A percentile compares a stretch with the other conserved stretches of the same genome.
phyloP scores from a whole-genome alignment of 345 rosid genomes.

The Pistacia atlantica region DNA sequence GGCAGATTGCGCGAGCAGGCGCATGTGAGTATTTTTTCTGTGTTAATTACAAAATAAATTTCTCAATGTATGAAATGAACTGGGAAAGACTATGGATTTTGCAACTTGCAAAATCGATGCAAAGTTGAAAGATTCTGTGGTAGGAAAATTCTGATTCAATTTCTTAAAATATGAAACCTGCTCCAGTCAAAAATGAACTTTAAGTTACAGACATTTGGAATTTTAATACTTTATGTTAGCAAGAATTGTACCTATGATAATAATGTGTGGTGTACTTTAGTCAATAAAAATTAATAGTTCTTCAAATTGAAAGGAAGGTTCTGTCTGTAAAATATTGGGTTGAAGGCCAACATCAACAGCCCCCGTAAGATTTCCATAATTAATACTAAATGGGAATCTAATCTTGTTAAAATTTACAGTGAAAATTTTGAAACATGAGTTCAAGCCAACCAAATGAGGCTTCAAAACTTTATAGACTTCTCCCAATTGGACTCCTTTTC shows the following conservation, averaged over 20 bases:
- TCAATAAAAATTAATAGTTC: neutral
- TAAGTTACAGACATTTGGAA: neutral
- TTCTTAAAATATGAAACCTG: too few relatives aligned
- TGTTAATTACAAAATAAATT: too few relatives aligned
- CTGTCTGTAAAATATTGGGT: too few relatives aligned
- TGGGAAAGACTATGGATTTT: neutral
- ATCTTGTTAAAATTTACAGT: neutral
- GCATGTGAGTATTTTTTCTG: neutral
- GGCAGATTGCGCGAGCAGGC: too few relatives aligned
- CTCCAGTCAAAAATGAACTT: too few relatives aligned
- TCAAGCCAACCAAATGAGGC: slow-evolving; percentile 20
- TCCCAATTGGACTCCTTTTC: neutral
- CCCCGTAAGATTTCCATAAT: too few relatives aligned
- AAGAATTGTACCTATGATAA: neutral
- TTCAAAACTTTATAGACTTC: neutral
- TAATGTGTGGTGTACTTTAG: neutral
- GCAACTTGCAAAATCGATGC: neutral
- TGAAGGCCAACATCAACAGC: too few relatives aligned
- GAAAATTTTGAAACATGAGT: neutral
- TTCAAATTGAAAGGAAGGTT: too few relatives aligned
- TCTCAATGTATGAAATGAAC: neutral
- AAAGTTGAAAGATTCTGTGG: neutral
- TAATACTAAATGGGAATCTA: neutral
- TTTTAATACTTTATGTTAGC: neutral
- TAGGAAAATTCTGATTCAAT: neutral